Percentiles rank a stretch among this genome's conserved stretches.
Conservation (phyloP, 2,329 filamentous ascomycete species). For the Aspergillus aculeatus region DNA sequence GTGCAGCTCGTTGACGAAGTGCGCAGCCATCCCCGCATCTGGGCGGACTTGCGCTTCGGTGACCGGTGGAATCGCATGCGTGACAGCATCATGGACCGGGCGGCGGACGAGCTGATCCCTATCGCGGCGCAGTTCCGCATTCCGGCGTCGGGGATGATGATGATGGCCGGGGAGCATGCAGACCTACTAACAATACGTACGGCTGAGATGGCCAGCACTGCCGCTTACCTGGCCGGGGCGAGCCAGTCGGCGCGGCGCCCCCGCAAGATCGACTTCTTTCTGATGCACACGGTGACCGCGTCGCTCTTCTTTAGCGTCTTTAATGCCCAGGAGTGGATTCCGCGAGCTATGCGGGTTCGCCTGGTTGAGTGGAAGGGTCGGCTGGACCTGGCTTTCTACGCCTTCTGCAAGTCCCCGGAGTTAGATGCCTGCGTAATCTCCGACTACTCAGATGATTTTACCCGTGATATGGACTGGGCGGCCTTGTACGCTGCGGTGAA, state of each 20-base stretch:
- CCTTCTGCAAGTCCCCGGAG: background rate
- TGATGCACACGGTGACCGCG: constrained; percentile 8
- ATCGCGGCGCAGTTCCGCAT: constrained; percentile 5
- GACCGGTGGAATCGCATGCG: too few species aligned
- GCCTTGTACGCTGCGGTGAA: constrained; percentile 4
- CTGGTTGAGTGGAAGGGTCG: constrained; percentile 11
- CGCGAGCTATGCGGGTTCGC: background rate
- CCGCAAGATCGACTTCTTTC: constrained; percentile 12
- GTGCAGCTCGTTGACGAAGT: background rate
- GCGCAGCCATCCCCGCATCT: background rate
- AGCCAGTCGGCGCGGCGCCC: background rate
- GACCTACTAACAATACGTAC: background rate
- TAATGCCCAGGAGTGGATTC: background rate
- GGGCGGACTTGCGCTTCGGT: background rate
- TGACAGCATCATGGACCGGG: background rate
- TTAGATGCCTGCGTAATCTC: background rate
- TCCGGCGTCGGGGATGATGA: background rate
- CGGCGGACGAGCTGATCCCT: background rate
- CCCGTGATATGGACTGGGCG: background rate
- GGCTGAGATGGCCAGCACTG: constrained; percentile 6
- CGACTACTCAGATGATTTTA: background rate
- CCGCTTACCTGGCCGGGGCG: constrained; percentile 7
- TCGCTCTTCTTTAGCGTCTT: constrained; percentile 4
- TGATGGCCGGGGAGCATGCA: too few species aligned
- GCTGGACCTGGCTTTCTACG: constrained; percentile 10